These are phyloP conservation scores for Penicillium canariense DNA, from an alignment of 495 filamentous ascomycete species.

Conservation along the genomic window DNA sequence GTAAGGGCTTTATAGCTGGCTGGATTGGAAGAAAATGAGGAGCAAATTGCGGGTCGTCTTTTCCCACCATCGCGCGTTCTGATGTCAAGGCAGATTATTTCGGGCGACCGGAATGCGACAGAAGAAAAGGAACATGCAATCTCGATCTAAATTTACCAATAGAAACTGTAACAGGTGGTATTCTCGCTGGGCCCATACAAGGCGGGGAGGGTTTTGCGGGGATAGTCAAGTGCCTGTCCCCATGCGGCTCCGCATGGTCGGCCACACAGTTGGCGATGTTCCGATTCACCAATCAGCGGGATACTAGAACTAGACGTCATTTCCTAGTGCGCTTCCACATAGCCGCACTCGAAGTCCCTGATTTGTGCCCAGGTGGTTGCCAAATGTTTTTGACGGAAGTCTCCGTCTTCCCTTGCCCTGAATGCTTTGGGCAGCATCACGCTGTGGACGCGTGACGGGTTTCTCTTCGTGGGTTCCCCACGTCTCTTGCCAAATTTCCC, in stretches of 20 bases:
- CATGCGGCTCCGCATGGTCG: conserved; percentile 9
- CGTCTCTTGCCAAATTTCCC: too few relatives aligned
- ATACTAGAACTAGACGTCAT: too few relatives aligned
- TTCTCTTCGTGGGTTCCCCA: too few relatives aligned
- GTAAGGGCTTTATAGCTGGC: not conserved
- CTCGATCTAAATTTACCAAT: not conserved
- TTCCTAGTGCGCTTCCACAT: too few relatives aligned
- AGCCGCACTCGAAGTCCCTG: too few relatives aligned
- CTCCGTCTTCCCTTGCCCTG: not conserved
- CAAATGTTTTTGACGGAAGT: not conserved
- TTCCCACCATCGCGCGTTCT: not conserved
- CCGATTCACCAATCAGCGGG: not conserved
- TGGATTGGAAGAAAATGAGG: not conserved
- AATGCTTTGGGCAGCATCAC: not conserved
- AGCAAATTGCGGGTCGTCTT: not conserved
- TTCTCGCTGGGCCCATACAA: not conserved
- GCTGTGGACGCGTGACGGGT: not conserved
- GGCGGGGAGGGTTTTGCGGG: conserved; percentile 14
- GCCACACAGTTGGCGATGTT: not conserved
- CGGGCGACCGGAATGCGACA: conserved; percentile 3
- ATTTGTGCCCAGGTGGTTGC: too few relatives aligned
- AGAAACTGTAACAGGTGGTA: not conserved
- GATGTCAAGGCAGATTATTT: not conserved
- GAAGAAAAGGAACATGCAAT: not conserved
- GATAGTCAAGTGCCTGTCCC: not conserved